Evolutionary conservation across 495 filamentous ascomycete genomes (phyloP), one percentile per base, ranked within the genome.

Genomic region (Penicillium mononematosum): DNA sequence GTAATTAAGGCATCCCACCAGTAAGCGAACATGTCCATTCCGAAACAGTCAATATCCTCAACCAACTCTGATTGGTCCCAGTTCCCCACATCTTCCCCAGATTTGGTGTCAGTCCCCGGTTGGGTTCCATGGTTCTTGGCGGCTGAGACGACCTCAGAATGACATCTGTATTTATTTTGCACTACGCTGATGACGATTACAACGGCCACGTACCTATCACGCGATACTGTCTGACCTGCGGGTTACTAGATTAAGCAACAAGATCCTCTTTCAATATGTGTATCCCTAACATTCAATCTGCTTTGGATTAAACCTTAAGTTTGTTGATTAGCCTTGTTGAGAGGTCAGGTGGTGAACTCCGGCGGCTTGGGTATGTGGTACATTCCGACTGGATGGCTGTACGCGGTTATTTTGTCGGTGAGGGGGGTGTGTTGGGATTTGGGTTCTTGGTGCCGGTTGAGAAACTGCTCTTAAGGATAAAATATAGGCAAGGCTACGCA

Each of bases 311-410:
- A 32, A 29, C 43, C 32, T 50, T n/a, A 50, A 50, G 36, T 50
- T 7, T 32, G 36, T 51, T 11, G 43, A 55, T 38, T n/a, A 5
- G 16, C 19, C 10, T 29, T 47, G 9, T 55, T 55, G 6, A 19
- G 32, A 39, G 53, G 20, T 55, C 53, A 55, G 22, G 52, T 55
- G 53, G 29, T 38, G 27, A 9, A 22, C n/a, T 10, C 19, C 32
- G n/a, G 24, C 19, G 25, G 39, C 2, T 11, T 46, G 12, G 5
- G 8, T 45, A 47, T 55, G 43, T 55, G 52, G 42, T 19, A 45
- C 20, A 16, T 25, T 54, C 20, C 31, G 29, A 54, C 41, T 54
- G 52, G 50, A 53, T 53, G 22, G 39, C 27, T 36, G 27, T 16
- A 31, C 39, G 14, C 29, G 53, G 44, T 17, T 32, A 36, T 43